Base-by-base conservation (phyloP, 768 basidiomycete species). In the Mycena crocata region DNA sequence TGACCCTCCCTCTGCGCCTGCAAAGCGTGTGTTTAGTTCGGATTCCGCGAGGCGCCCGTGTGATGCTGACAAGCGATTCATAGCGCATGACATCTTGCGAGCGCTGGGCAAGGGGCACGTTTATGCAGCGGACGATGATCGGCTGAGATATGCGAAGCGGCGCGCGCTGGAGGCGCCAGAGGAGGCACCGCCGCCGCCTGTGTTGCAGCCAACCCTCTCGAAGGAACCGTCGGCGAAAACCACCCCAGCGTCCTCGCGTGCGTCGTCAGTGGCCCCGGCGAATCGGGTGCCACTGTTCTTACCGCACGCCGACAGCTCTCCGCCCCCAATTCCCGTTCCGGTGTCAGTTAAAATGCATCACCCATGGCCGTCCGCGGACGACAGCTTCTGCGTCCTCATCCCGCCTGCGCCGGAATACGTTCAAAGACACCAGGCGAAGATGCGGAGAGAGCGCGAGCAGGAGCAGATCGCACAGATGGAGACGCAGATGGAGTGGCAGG, bases 31-130 rank as follows among this genome's bases (percentile, higher is more conserved):
- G 44, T 45, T n/a, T 6, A 37, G 21, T 42, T 45, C 34, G 50
- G 21, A 5, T n/a, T 19, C 31, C 21, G 13, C 32, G 23, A 4
- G 50, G 14, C 10, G 5, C 31, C 50, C 50, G 15, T n/a, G 73
- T 21, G 54, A 70, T 35, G 71, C 49, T 6, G 55, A 66, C 28
- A 59, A 59, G 56, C 58, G 60, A n/a, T 66, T 69, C 56, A n/a
- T 72, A 14, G 69, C 71, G 31, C 64, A 65, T 32, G 71, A 70
- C 28, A 15, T 72, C 10, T 30, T 72, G 14, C 56, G 63, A 12
- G 62, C 65, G 19, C 55, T 72, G 21, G 69, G 66, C 24, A 67
- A 67, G 60, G 49, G 19, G 35, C 37, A 60, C 14, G 5, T 55
- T n/a, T 44, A 46, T 35, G 54, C 54, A 12, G 30, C 19, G 17